A percentile compares a stretch with the other conserved stretches of the same genome.
phyloP scores from a whole-genome alignment of 768 basidiomycete species.

The Trametes punicea region DNA sequence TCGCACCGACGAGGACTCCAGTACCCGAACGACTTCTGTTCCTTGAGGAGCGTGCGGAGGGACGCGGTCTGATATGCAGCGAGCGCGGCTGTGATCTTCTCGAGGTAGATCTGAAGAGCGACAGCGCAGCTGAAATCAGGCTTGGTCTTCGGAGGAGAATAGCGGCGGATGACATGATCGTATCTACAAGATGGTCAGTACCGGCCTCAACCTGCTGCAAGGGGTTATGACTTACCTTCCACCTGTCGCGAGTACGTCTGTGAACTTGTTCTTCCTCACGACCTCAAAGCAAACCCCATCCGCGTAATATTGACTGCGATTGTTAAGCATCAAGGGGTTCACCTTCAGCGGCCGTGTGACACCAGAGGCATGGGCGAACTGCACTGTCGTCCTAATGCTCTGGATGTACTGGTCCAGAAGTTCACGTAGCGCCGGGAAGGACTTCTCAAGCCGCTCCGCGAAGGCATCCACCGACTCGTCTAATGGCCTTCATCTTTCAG shows the following conservation, averaged over 20 bases:
- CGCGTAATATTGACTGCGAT: conserved; percentile 61
- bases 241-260: conserved; percentile 75
- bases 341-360: conserved; percentile 62
- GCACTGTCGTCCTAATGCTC: conserved; percentile 62
- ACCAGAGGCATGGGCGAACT: conserved; percentile 57
- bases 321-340: conserved; percentile 71
- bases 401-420: conserved; percentile 50
- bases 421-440: conserved; percentile 49
- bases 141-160: conserved; percentile 53
- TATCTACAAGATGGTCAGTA: conserved; percentile 45
- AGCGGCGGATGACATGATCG: conserved; percentile 63
- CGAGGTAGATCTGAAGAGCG: conserved; percentile 73
- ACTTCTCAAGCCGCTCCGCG: conserved; percentile 53
- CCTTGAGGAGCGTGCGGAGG: conserved; percentile 68
- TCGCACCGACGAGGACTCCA: conserved; percentile 91
- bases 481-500: conserved; percentile 27
- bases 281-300: conserved; percentile 77
- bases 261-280: conserved; percentile 58
- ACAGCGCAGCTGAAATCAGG: conserved; percentile 59
- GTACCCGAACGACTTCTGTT: conserved; percentile 79
- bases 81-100: conserved; percentile 69
- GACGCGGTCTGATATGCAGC: conserved; percentile 66
- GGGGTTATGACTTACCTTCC: conserved; percentile 50
- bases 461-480: conserved; percentile 63
- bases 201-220: neutral